Conservation (phyloP, 2,329 filamentous ascomycete species). For the Chaetomiaceae sp. region DNA sequence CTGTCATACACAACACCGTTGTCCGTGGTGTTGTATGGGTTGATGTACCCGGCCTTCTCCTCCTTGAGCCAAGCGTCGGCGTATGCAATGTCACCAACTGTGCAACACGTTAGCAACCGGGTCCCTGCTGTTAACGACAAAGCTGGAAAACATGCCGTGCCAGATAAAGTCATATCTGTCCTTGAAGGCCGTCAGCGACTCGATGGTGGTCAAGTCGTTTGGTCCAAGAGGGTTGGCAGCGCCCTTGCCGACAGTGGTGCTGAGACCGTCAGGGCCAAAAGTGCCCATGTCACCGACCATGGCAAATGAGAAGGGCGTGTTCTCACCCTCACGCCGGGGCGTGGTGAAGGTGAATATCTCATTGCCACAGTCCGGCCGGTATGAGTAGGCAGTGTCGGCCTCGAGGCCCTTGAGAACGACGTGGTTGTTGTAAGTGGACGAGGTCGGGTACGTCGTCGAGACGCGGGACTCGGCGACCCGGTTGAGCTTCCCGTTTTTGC, state of each 20-base stretch:
- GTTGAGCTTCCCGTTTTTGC: neutral
- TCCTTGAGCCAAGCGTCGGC: neutral
- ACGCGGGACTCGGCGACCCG: neutral
- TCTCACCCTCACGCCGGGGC: neutral
- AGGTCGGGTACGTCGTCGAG: neutral
- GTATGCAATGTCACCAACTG: neutral
- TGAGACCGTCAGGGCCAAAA: neutral
- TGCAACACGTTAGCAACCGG: neutral
- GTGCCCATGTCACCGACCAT: constrained; percentile 1
- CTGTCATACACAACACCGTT: neutral
- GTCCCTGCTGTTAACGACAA: no score
- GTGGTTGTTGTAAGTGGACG: neutral
- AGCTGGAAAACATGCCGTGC: neutral
- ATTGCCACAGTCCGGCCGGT: neutral
- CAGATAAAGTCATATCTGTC: neutral
- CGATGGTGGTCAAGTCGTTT: neutral
- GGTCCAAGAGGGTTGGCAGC: neutral
- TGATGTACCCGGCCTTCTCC: neutral
- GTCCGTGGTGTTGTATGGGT: neutral
- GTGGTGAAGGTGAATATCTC: neutral
- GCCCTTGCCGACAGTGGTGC: neutral
- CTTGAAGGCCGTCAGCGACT: neutral
- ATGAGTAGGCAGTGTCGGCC: neutral
- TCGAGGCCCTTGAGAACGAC: neutral
- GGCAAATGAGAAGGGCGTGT: neutral